A percentile compares a stretch with the other conserved stretches of the same genome.
Evolutionary conservation across 2,329 filamentous ascomycete genomes (phyloP).

Genomic region (Gnomoniopsis sp.): DNA sequence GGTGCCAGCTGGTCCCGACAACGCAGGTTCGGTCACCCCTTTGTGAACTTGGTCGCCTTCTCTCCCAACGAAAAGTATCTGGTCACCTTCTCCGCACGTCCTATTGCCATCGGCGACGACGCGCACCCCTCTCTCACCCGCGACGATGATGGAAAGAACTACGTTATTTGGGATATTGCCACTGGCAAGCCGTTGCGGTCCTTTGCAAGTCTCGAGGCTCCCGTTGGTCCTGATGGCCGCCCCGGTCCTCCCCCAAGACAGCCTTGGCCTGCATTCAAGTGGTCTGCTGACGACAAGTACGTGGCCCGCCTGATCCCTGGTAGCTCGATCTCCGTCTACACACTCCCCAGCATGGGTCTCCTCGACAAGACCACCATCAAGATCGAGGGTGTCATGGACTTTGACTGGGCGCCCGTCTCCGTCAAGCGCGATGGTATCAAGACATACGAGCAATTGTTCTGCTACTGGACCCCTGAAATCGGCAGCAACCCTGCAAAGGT

Average conservation of each 20-base stretch:
- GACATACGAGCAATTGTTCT: slow-evolving; percentile 91
- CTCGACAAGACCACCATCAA: slow-evolving; percentile 90
- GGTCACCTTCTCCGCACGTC: slow-evolving; percentile 93
- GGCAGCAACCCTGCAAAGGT: slow-evolving; percentile 98
- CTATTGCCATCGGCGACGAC: slow-evolving; percentile 86
- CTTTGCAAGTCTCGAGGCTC: slow-evolving; percentile 84
- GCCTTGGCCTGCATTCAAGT: slow-evolving; percentile 99
- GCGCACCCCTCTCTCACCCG: slow-evolving; percentile 78
- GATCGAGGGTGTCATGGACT: slow-evolving; percentile 94
- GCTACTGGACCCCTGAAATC: slow-evolving; percentile 98
- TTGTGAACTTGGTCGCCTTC: slow-evolving; percentile 94
- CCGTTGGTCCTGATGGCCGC: slow-evolving; percentile 60
- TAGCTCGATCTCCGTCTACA: slow-evolving; percentile 93
- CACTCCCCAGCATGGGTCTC: slow-evolving; percentile 83
- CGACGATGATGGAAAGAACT: slow-evolving; percentile 98
- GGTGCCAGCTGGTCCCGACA: slow-evolving; percentile 85
- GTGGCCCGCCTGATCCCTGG: slow-evolving; percentile 87
- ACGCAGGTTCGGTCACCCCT: slow-evolving; percentile 91
- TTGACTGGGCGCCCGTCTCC: slow-evolving; percentile 91
- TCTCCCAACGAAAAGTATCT: slow-evolving; percentile 91
- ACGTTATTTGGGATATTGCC: slow-evolving; percentile 96
- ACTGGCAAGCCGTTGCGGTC: slow-evolving; percentile 87
- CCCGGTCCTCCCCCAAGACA: slow-evolving; percentile 80
- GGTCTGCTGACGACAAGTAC: slow-evolving; percentile 96
- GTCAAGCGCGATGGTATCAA: slow-evolving; percentile 81